Evolutionary conservation across 2,329 filamentous ascomycete species (phyloP), one percentile per base, ranked within the genome.

Genomic region (Calycina herbarum): DNA sequence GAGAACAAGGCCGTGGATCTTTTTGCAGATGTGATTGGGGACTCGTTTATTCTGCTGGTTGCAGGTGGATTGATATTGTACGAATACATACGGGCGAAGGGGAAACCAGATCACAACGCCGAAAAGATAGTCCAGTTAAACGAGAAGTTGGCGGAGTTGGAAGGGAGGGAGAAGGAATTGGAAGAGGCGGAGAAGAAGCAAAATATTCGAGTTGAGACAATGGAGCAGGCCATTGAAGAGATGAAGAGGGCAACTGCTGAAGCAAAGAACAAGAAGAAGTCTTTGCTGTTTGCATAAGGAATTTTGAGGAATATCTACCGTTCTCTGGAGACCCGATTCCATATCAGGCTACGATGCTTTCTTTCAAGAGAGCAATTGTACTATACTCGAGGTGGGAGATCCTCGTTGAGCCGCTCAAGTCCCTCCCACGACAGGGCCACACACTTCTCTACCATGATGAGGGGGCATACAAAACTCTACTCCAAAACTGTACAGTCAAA

Each of bases 1-100:
- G 87, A 89, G 73, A 80, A 76, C 17, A 89, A 89, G 76, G 87
- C 87, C 8, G 87, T 89, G 11, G 86, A 89, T 71, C 77, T 89
- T 7, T 89, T 89, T 71, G 87, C 87, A 54, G 87, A 89, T 72
- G 86, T 89, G 17, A 78, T 86, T 60, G 87, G 87, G 51, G 87
- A 89, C 69, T 78, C 79, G 17, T 89, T 89, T 73, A 89, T 89
- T 66, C 80, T 89, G 24, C 73, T 81, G 5, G 86, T 89, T 31
- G 87, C 86, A 6, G 78, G 80, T 15, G 81, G 76, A 24, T 74
- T 89, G 60, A 82, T 89, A 64, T 76, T 88, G 42, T 89, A 86
- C 75, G 87, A 89, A 76, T 88, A 85, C 69, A 84, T 85, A 75
- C 83, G 82, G 70, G 78, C 83, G 7, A 80, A 82, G n/a, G 78